These are phyloP conservation scores for Oxyria digyna DNA, from an alignment of 148 eudicot genomes.

Conservation along the genomic window DNA sequence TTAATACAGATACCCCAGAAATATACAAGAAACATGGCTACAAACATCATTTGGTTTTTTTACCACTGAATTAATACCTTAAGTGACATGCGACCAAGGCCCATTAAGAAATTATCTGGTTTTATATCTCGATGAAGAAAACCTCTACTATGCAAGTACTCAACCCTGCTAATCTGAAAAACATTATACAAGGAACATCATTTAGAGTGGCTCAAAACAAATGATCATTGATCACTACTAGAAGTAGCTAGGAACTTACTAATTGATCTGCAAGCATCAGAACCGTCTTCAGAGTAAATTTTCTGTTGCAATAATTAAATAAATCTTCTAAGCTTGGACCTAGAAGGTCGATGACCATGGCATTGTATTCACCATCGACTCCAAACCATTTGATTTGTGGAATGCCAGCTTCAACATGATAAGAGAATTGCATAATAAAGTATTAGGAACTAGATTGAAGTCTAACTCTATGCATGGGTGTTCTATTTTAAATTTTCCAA, in stretches of 20 bases:
- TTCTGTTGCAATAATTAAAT: conserved; percentile 72
- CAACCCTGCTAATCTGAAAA: conserved; percentile 64
- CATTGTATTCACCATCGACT: conserved; percentile 66
- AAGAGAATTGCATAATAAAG: background rate
- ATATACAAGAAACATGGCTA: background rate
- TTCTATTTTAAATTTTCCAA: background rate
- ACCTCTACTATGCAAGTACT: conserved; percentile 76
- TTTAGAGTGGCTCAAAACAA: background rate
- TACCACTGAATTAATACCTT: conserved; percentile 31
- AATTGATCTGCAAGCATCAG: conserved; percentile 90
- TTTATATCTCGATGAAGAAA: conserved; percentile 94
- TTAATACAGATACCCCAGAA: background rate
- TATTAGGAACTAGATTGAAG: background rate
- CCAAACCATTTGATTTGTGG: conserved; percentile 80
- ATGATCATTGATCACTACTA: background rate
- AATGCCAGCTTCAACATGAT: conserved; percentile 52
- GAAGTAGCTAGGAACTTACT: conserved; percentile 26
- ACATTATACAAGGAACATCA: background rate
- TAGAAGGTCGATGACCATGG: conserved; percentile 88
- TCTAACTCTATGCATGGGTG: background rate
- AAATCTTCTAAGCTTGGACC: conserved; percentile 87
- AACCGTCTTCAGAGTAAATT: conserved; percentile 61
- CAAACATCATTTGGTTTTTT: too few species aligned
- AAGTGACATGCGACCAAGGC: conserved; percentile 80
- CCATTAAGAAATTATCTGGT: conserved; percentile 87